A percentile compares a stretch with the other conserved stretches of the same genome.
These are phyloP conservation scores for Lecanoromycetidae sp. DNA, from an alignment of 2,329 filamentous ascomycete species.

Conservation along the genomic window DNA sequence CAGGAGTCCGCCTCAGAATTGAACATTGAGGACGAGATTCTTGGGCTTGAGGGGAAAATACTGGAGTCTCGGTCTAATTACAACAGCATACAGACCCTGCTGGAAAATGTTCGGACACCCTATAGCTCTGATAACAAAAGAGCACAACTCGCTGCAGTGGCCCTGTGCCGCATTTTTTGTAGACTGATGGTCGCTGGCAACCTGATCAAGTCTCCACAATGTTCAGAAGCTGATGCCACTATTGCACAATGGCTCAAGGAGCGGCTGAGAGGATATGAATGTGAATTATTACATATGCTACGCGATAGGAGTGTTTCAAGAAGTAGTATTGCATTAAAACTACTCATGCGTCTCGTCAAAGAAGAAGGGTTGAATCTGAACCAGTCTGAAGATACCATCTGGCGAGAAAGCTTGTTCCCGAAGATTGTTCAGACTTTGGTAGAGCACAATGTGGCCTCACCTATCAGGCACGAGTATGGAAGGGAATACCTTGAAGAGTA, in stretches of 20 bases:
- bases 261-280: constrained; percentile 59
- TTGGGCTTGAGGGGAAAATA: constrained; percentile 68
- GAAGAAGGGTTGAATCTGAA: constrained; percentile 56
- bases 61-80: constrained; percentile 79
- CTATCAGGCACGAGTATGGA: constrained; percentile 58
- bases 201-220: constrained; percentile 51
- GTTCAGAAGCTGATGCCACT: constrained; percentile 60
- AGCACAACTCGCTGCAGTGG: constrained; percentile 58
- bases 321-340: constrained; percentile 57
- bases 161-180: constrained; percentile 76
- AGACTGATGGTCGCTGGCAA: constrained; percentile 63
- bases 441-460: constrained; percentile 42
- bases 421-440: constrained; percentile 54
- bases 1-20: constrained; percentile 34
- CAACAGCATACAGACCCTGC: constrained; percentile 71
- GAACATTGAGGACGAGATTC: constrained; percentile 46
- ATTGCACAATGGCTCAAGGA: constrained; percentile 70
- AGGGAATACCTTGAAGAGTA: constrained; percentile 67
- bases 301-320: constrained; percentile 40
- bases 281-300: constrained; percentile 50
- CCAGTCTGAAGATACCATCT: constrained; percentile 52
- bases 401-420: constrained; percentile 55
- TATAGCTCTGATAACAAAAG: constrained; percentile 42
- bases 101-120: constrained; percentile 47
- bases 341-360: constrained; percentile 76